Conservation (phyloP, 1,284 basidiomycete genomes). For the Dichomitus squalens region DNA sequence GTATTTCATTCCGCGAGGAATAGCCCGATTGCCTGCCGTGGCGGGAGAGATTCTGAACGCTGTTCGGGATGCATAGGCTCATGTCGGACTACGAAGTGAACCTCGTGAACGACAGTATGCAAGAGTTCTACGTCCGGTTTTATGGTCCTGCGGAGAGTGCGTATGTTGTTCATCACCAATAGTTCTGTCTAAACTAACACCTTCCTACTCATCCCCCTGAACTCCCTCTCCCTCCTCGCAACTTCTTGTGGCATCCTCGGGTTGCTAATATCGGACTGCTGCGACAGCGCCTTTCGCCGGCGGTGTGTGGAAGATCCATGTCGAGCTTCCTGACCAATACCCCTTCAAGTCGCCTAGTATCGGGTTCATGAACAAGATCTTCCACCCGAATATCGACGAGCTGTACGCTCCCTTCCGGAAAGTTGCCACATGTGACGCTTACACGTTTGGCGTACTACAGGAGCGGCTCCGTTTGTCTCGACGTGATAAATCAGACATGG, state of each 20-base stretch:
- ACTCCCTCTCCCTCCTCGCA: slow-evolving; percentile 11
- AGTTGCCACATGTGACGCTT: neutral
- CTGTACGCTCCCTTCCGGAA: slow-evolving; percentile 55
- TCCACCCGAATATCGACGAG: slow-evolving; percentile 98
- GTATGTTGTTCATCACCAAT: slow-evolving; percentile 38
- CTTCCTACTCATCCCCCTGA: neutral
- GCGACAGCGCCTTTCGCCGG: slow-evolving; percentile 88
- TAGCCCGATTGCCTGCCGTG: neutral
- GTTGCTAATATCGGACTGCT: neutral
- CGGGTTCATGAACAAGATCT: slow-evolving; percentile 99
- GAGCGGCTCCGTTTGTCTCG: slow-evolving; percentile 93
- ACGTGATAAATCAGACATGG: slow-evolving; percentile 99
- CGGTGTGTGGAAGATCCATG: slow-evolving; percentile 99
- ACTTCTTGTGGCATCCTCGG: too few species aligned
- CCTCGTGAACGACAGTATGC: slow-evolving; percentile 98
- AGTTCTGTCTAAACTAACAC: neutral
- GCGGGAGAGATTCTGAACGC: neutral
- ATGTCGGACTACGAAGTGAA: slow-evolving; percentile 98
- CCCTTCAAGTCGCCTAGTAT: slow-evolving; percentile 99
- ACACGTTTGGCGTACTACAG: slow-evolving; percentile 41
- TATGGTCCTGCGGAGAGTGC: slow-evolving; percentile 91
- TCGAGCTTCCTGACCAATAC: slow-evolving; percentile 98
- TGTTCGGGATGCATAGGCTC: slow-evolving; percentile 53
- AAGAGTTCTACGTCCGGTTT: slow-evolving; percentile 98
- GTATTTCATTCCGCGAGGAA: slow-evolving; percentile 30